A percentile compares a stretch with the other conserved stretches of the same genome.
Conservation (phyloP, 1,284 basidiomycete species). For the Fomes fomentarius region DNA sequence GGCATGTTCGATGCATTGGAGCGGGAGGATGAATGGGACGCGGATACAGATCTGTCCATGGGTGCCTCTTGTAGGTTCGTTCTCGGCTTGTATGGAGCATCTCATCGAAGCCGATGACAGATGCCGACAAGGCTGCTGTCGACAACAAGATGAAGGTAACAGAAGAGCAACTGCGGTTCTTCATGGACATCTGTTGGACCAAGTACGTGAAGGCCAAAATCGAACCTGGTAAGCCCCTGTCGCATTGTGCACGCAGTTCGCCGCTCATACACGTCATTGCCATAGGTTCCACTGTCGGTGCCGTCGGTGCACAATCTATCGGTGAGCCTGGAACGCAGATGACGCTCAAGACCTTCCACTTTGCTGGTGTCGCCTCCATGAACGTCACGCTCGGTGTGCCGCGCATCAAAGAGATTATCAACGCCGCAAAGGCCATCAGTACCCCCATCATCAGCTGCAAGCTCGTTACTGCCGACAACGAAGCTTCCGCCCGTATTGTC, state of each 20-base stretch:
- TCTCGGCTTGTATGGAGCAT: not conserved
- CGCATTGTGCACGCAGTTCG: not conserved
- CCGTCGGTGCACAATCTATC: constrained; percentile 98
- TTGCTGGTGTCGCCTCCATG: constrained; percentile 99
- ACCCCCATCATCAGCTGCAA: constrained; percentile 99
- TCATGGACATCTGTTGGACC: constrained; percentile 88
- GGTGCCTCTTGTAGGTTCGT: constrained; percentile 66
- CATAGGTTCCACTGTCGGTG: constrained; percentile 93
- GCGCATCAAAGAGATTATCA: constrained; percentile 99
- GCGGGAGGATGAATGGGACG: constrained; percentile 78
- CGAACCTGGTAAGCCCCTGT: constrained; percentile 71
- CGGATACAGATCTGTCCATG: constrained; percentile 76
- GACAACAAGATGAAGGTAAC: constrained; percentile 94
- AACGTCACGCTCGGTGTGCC: constrained; percentile 99
- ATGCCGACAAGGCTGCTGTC: constrained; percentile 70
- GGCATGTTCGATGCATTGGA: constrained; percentile 88
- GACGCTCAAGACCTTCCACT: constrained; percentile 99
- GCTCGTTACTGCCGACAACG: constrained; percentile 83
- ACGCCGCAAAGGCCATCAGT: constrained; percentile 95
- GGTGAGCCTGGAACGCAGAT: constrained; percentile 99
- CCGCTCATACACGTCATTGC: not conserved
- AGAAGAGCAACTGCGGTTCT: constrained; percentile 74
- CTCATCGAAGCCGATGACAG: constrained; percentile 37
- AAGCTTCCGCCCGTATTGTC: constrained; percentile 94
- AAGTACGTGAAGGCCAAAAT: constrained; percentile 95